phyloP scores from a whole-genome alignment of 805 yeast species.

The Yarrowia phangngaensis region DNA sequence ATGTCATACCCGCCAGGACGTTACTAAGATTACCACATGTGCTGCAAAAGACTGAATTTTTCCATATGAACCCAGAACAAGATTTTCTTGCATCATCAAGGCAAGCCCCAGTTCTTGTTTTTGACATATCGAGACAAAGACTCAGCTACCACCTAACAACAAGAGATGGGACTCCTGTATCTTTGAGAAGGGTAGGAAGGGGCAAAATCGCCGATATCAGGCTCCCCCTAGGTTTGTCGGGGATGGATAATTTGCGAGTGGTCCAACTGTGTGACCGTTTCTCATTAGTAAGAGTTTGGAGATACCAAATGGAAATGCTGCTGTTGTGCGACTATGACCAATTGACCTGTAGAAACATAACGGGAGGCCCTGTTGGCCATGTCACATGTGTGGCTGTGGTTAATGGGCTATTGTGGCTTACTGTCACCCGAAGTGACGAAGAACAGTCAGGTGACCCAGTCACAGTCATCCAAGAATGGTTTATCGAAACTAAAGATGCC shows the following conservation, averaged over 20 bases:
- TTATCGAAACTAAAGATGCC: constrained; percentile 5
- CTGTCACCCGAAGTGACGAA: constrained; percentile 4
- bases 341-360: constrained; percentile 14
- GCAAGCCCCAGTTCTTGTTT: constrained; percentile 8
- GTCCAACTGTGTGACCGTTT: constrained; percentile 10
- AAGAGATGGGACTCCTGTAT: constrained; percentile 18
- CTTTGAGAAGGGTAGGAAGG: constrained; percentile 10
- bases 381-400: constrained; percentile 14
- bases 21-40: constrained; percentile 8
- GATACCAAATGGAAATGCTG: constrained; percentile 5
- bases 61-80: constrained; percentile 19
- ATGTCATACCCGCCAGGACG: constrained; percentile 8
- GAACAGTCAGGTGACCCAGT: not conserved
- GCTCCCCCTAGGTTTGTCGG: constrained; percentile 6
- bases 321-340: constrained; percentile 15
- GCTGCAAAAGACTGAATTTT: constrained; percentile 13
- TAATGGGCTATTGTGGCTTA: constrained; percentile 15
- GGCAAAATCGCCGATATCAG: constrained; percentile 13
- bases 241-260: constrained; percentile 7
- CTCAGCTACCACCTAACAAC: constrained; percentile 11
- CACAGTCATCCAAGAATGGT: constrained; percentile 13
- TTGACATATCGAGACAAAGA: constrained; percentile 11
- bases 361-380: constrained; percentile 2
- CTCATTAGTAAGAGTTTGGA: constrained; percentile 12
- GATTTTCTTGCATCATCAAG: constrained; percentile 18